A percentile compares a stretch with the other conserved stretches of the same genome.
phyloP scores from a whole-genome alignment of 352 stramenopile species.

The Globisporangium solare region DNA sequence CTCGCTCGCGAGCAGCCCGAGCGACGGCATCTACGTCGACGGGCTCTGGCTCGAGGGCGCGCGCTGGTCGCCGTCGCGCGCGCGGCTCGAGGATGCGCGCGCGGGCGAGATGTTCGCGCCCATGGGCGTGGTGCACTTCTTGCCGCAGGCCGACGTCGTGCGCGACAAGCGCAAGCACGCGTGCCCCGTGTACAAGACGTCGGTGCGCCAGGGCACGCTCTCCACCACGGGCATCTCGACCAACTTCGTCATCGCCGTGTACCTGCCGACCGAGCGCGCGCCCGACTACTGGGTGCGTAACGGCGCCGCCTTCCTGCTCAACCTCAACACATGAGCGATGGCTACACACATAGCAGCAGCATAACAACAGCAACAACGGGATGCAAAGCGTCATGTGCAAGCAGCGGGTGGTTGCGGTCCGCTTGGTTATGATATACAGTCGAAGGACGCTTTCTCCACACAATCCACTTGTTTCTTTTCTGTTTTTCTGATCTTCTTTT shows the following conservation, averaged over 20 bases:
- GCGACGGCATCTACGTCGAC: slow-evolving; percentile 92
- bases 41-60: slow-evolving; percentile 88
- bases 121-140: slow-evolving; percentile 89
- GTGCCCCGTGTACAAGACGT: slow-evolving; percentile 95
- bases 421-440: too few species aligned
- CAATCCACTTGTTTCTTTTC: background rate
- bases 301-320: slow-evolving; percentile 90
- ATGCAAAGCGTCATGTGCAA: too few species aligned
- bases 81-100: slow-evolving; percentile 75
- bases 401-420: too few species aligned
- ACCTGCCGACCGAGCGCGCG: slow-evolving; percentile 76
- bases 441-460: too few species aligned
- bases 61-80: slow-evolving; percentile 72
- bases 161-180: slow-evolving; percentile 68
- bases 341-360: too few species aligned
- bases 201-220: slow-evolving; percentile 87
- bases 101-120: slow-evolving; percentile 91
- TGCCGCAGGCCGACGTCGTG: slow-evolving; percentile 78
- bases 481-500: slow-evolving; percentile 4
- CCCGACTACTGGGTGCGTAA: slow-evolving; percentile 92
- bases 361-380: too few species aligned
- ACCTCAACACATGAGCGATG: slow-evolving; percentile 70
- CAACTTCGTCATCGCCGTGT: slow-evolving; percentile 92
- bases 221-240: slow-evolving; percentile 92
- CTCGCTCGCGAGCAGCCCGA: slow-evolving; percentile 72